Evolutionary conservation across 805 yeast genomes (phyloP).

Genomic region (Ogataea ganodermae): DNA sequence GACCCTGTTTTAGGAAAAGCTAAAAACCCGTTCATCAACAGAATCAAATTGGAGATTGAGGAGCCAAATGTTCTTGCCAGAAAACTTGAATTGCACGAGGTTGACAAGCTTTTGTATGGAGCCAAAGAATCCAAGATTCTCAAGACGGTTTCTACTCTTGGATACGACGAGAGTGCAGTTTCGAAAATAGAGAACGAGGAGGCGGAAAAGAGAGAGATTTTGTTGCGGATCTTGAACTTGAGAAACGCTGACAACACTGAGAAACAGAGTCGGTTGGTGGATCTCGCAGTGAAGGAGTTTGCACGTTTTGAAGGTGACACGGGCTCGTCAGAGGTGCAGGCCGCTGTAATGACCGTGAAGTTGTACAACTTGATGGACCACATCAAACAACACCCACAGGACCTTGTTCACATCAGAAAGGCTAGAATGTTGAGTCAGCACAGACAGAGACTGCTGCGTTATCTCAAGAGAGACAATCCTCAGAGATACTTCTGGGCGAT

Average conservation of each 20-base stretch:
- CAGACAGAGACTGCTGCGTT: constrained; percentile 80
- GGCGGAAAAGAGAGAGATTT: constrained; percentile 65
- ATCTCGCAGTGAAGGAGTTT: constrained; percentile 76
- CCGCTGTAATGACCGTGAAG: constrained; percentile 82
- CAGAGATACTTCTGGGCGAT: constrained; percentile 83
- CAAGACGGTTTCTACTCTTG: constrained; percentile 28
- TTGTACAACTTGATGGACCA: constrained; percentile 80
- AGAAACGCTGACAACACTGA: constrained; percentile 68
- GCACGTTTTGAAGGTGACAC: constrained; percentile 86
- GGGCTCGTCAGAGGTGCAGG: constrained; percentile 94
- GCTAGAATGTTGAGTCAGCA: constrained; percentile 85
- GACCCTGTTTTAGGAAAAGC: constrained; percentile 87
- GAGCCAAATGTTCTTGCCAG: constrained; percentile 67
- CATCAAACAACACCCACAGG: constrained; percentile 69
- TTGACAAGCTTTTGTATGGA: constrained; percentile 75
- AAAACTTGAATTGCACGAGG: constrained; percentile 61
- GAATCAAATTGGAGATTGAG: constrained; percentile 64
- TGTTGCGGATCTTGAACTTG: constrained; percentile 70
- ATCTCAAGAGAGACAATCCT: constrained; percentile 78
- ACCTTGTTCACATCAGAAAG: constrained; percentile 64
- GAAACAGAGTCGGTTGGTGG: constrained; percentile 55
- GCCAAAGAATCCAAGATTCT: constrained; percentile 64
- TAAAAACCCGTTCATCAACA: constrained; percentile 62
- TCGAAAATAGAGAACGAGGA: constrained; percentile 35
- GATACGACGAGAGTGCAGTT: constrained; percentile 24